phyloP scores from a whole-genome alignment of 2,329 filamentous ascomycete genomes.

The Tetracladium maxilliforme region DNA sequence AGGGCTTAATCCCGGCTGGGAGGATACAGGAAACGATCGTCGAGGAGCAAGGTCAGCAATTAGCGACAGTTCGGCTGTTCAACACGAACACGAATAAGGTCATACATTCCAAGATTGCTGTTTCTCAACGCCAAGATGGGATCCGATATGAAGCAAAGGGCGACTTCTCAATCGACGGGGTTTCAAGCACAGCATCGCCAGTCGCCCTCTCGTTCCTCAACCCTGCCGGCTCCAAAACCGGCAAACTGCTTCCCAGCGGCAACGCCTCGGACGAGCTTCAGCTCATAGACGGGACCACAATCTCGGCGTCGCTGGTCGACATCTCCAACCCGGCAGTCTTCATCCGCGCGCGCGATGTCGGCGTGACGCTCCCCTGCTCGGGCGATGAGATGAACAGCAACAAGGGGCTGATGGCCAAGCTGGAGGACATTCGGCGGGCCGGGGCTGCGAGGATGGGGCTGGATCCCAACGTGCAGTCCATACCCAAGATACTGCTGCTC shows the following conservation, averaged over 20 bases:
- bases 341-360: slow-evolving; percentile 31
- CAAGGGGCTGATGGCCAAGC: slow-evolving; percentile 13
- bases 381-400: slow-evolving; percentile 20
- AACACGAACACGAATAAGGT: slow-evolving; percentile 61
- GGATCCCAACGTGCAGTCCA: slow-evolving; percentile 19
- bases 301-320: slow-evolving; percentile 17
- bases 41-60: slow-evolving; percentile 9
- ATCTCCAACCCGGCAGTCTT: slow-evolving; percentile 29
- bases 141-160: slow-evolving; percentile 33
- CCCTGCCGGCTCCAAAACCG: slow-evolving; percentile 49
- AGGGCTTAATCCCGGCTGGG: slow-evolving; percentile 25
- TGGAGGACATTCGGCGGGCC: slow-evolving; percentile 35
- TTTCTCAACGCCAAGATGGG: slow-evolving; percentile 28
- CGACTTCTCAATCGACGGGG: slow-evolving; percentile 48
- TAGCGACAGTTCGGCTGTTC: slow-evolving; percentile 39
- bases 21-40: too few relatives aligned
- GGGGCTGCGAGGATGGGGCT: slow-evolving; percentile 45
- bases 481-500: too few relatives aligned
- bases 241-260: slow-evolving; percentile 43
- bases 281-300: slow-evolving; percentile 30
- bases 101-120: slow-evolving; percentile 40
- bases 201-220: slow-evolving; percentile 46
- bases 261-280: slow-evolving; percentile 34
- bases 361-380: slow-evolving; percentile 27
- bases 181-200: slow-evolving; percentile 38